Evolutionary conservation across 2,329 filamentous ascomycete species (phyloP).

Genomic region (Neonectria magnoliae): DNA sequence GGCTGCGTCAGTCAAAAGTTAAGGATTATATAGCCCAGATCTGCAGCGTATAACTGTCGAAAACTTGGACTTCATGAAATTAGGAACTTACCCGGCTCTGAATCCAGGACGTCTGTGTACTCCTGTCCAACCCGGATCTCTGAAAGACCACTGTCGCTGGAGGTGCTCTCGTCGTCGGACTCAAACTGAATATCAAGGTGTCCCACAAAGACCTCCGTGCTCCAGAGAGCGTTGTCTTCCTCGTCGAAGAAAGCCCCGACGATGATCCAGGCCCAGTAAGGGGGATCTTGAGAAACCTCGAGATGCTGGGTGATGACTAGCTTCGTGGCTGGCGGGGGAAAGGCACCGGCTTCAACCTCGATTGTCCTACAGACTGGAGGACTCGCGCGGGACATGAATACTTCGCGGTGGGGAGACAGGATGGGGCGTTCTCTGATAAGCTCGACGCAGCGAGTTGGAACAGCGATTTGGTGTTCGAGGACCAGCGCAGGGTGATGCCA

Average conservation of each 20-base stretch:
- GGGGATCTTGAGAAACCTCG: constrained; percentile 44
- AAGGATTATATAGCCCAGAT: constrained; percentile 4
- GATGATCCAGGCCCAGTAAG: constrained; percentile 58
- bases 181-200: constrained; percentile 41
- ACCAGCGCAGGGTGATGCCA: background rate
- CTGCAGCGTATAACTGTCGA: constrained; percentile 15
- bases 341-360: constrained; percentile 42
- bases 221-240: constrained; percentile 55
- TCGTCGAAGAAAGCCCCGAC: constrained; percentile 59
- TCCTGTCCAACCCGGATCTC: constrained; percentile 19
- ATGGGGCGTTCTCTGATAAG: background rate
- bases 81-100: constrained; percentile 34
- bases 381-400: constrained; percentile 37
- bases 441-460: background rate
- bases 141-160: constrained; percentile 24
- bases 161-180: constrained; percentile 37
- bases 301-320: constrained; percentile 57
- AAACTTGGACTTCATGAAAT: background rate
- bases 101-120: constrained; percentile 26
- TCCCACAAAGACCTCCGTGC: constrained; percentile 55
- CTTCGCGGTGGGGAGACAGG: background rate
- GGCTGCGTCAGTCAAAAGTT: constrained; percentile 9
- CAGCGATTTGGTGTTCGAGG: background rate
- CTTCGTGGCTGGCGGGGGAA: constrained; percentile 58
- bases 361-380: constrained; percentile 39